Base-by-base conservation (phyloP, 192 early-diverging fungal genomes). In the Podila horticola region DNA sequence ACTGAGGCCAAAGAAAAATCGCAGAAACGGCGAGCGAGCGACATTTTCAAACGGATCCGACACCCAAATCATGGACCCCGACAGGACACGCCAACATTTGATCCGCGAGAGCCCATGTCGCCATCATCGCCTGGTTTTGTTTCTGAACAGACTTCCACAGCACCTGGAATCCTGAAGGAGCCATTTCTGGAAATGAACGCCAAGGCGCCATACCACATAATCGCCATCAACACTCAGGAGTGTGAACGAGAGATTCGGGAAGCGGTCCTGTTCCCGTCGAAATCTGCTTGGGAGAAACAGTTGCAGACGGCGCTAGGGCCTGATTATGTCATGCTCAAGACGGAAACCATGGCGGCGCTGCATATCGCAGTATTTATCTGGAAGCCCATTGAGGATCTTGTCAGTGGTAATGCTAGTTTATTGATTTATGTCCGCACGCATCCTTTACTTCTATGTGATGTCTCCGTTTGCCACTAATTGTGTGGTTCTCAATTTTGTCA, bases 151-250 rank as follows among this genome's bases (percentile, higher is more conserved):
- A 10, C 52, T 10, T 67, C 66, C 11, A 45, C 41, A 17, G 33
- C 38, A 19, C 71, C 71, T 19, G 62, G 66, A 1, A 45, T 65
- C 8, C 9, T 68, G 31, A 61, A 83, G 13, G 57, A 55, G 0
- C 77, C 77, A 0, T 76, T 70, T 22, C 51, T 84, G 41, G 69
- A 75, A 31, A 75, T 66, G 73, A 64, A 67, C 24, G 12, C 64
- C 0, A 58, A 73, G 48, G 81, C 85, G 24, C 88, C 88, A 0
- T 89, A 87, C 60, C 88, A 89, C 67, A 50, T 89, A 17, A 65
- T 89, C 3, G 88, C 72, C 9, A 85, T 89, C 41, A 86, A 86
- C n/a, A 89, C 88, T 0, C 88, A 89, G 64, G 88, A 89, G 58
- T 89, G 88, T 62, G 86, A 89, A 41, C 83, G 85, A 28, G 86